phyloP scores from a whole-genome alignment of 23 red algal genomes.

The Gracilaria caudata region DNA sequence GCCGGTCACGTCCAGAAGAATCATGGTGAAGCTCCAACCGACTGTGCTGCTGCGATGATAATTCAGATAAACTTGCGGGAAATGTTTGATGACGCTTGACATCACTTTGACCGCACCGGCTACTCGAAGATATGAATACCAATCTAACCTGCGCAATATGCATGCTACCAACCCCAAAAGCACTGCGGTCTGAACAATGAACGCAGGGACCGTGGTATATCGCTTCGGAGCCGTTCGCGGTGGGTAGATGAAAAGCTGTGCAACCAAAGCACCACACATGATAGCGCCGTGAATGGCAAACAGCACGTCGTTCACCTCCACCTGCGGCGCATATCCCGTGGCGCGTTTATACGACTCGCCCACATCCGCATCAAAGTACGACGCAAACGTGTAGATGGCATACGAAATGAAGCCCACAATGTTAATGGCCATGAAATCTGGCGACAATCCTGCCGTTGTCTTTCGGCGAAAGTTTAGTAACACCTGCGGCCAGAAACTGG shows the following conservation, averaged over 20 bases:
- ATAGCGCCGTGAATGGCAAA: constrained; percentile 76
- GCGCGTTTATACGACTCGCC: constrained; percentile 19
- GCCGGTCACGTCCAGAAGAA: constrained; percentile 67
- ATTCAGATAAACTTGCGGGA: constrained; percentile 78
- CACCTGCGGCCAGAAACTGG: constrained; percentile 74
- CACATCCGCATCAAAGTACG: constrained; percentile 27
- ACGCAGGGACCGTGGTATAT: constrained; percentile 8
- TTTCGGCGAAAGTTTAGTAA: constrained; percentile 45
- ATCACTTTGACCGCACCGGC: constrained; percentile 59
- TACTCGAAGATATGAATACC: constrained; percentile 50
- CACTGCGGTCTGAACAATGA: constrained; percentile 27
- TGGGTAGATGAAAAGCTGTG: constrained; percentile 51
- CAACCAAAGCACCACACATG: constrained; percentile 58
- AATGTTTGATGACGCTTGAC: constrained; percentile 74
- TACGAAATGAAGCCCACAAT: constrained; percentile 79
- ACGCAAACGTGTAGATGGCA: constrained; percentile 69
- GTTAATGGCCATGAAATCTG: constrained; percentile 77
- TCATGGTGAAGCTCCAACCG: constrained; percentile 67
- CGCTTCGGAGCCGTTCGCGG: constrained; percentile 44
- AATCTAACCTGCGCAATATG: constrained; percentile 8
- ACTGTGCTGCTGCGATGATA: constrained; percentile 52
- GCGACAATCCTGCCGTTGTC: constrained; percentile 71
- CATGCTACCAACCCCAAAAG: constrained; percentile 4
- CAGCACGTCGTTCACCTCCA: constrained; percentile 62
- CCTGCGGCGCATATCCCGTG: constrained; percentile 63